Percentiles rank a stretch among this genome's conserved stretches.
phyloP scores from a whole-genome alignment of 306 rosid species.

The Cucurbita pepo region DNA sequence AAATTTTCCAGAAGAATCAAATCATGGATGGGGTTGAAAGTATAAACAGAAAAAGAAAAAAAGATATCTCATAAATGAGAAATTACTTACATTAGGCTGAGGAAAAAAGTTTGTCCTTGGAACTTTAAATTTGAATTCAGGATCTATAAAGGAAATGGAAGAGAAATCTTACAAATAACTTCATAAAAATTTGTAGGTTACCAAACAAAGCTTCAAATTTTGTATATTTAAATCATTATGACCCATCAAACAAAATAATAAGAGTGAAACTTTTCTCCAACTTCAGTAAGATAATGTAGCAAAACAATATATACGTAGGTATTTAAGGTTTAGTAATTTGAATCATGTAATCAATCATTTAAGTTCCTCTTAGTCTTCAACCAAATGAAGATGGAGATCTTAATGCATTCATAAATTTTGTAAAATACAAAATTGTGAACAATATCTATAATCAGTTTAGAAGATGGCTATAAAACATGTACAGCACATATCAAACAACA shows the following conservation, averaged over 20 bases:
- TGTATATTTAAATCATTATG: not conserved
- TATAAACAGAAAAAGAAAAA: not conserved
- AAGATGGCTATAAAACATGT: not conserved
- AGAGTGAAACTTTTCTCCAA: not conserved
- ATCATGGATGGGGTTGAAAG: too few relatives aligned
- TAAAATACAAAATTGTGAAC: not conserved
- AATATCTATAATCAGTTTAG: not conserved
- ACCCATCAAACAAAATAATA: not conserved
- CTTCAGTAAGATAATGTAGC: not conserved
- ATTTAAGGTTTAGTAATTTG: not conserved
- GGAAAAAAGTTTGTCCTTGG: conserved; percentile 76
- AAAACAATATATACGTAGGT: not conserved
- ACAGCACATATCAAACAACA: not conserved
- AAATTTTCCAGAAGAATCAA: too few relatives aligned
- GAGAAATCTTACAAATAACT: not conserved
- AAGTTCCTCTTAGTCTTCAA: not conserved
- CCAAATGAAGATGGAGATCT: not conserved
- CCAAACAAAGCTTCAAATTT: not conserved
- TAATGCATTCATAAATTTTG: not conserved
- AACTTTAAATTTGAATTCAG: conserved; percentile 55
- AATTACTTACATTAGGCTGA: conserved; percentile 70
- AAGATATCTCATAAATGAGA: not conserved
- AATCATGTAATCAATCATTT: not conserved
- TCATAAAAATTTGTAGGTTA: not conserved
- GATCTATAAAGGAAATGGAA: conserved; percentile 36